phyloP scores from a whole-genome alignment of 2,329 filamentous ascomycete genomes.

The Diaporthe sp. region DNA sequence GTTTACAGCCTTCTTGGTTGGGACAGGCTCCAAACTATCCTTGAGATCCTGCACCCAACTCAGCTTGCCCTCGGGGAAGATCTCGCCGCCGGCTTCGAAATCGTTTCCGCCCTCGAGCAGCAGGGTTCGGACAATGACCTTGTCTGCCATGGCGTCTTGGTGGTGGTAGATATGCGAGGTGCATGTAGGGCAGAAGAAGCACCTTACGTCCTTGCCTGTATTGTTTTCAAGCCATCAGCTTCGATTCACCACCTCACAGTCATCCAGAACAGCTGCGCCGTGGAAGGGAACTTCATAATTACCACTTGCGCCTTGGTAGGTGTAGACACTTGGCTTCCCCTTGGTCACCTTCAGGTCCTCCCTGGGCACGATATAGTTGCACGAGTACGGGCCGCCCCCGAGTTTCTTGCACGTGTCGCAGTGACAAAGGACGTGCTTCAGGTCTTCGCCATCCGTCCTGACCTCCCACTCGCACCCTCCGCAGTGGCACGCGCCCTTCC shows the following conservation, averaged over 20 bases:
- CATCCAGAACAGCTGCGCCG: background rate
- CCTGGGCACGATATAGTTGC: constrained; percentile 16
- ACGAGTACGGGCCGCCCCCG: constrained; percentile 13
- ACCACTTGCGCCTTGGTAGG: constrained; percentile 11
- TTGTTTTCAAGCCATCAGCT: background rate
- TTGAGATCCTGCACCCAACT: constrained; percentile 10
- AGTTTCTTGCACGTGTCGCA: constrained; percentile 16
- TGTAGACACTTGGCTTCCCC: constrained; percentile 4
- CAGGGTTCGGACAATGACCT: constrained; percentile 5
- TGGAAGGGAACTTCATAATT: background rate
- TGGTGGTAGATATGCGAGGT: constrained; percentile 24
- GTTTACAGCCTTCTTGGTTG: background rate
- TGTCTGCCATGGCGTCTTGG: constrained; percentile 14
- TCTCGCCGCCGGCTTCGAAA: constrained; percentile 12
- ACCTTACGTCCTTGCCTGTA: constrained; percentile 1
- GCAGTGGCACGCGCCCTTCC: constrained; percentile 23
- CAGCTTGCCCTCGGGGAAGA: constrained; percentile 4
- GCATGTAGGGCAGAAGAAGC: constrained; percentile 13
- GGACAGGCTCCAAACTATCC: background rate
- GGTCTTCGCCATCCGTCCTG: constrained; percentile 15
- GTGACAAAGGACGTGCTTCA: constrained; percentile 5
- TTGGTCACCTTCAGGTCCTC: constrained; percentile 10
- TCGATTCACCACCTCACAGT: background rate
- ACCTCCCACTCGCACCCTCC: constrained; percentile 13
- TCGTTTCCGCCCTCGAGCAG: constrained; percentile 8